Evolutionary conservation across 768 basidiomycete genomes (phyloP), one percentile per base, ranked within the genome.

Genomic region (Suillus lakei): DNA sequence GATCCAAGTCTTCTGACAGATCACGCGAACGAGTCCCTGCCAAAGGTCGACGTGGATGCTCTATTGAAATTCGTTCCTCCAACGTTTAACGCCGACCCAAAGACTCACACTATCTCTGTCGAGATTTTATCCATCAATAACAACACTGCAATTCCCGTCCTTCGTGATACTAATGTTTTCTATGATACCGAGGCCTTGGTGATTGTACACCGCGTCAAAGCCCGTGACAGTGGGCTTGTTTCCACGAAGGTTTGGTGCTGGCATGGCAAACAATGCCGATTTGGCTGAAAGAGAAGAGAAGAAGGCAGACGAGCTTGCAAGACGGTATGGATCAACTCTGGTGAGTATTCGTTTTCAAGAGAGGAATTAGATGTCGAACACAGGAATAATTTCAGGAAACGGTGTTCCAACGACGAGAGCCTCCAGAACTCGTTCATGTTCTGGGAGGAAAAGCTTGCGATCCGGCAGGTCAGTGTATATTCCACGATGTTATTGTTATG

Each of bases 161-260:
- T 81, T 13, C 77, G 73, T 5, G 80, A 87, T 62, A 71, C 72
- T 9, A 78, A 84, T 65, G 74, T 91, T 21, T 92, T 95, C 73
- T 90, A 95, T 71, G 92, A 95, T 61, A 78, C 83, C 2, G 93
- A 95, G 72, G 78, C 88, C 9, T 78, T 93, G 23, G 86, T 84
- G 1, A 81, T 95, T 60, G 81, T 95, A 16, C 85, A 92, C 73
- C 85, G 93, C 16, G 83, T 79, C 28, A 95, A 93, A 74, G 85
- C 85, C 0, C 86, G 80, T 63, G 79, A 83, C n/a, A 88, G 76
- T 39, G 89, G 90, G 15, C 80, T 95, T 18, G 92, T 87, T 4
- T 80, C 81, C 30, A 93, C 89, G 6, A 83, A 82, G 26, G 84
- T 95, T 21, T 95, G 92, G 92, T 85, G 84, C 26, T 95, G 93